These are phyloP conservation scores for Scenedesmus sp. DNA, from an alignment of 163 green algal species.

Conservation along the genomic window DNA sequence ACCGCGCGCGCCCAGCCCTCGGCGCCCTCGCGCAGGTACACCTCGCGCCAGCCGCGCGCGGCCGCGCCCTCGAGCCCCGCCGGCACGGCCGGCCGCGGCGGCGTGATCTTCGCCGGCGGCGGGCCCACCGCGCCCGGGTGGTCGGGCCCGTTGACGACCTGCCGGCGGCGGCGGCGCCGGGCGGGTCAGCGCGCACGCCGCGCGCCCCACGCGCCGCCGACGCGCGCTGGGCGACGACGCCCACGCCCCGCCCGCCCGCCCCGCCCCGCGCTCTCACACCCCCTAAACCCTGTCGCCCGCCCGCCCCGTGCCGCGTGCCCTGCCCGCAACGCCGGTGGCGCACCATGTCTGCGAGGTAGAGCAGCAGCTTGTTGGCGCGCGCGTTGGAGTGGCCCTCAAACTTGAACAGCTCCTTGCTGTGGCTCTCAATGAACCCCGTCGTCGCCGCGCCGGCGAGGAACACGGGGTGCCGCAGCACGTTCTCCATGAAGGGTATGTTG, in stretches of 20 bases:
- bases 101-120: slow-evolving; percentile 63
- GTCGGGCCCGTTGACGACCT: slow-evolving; percentile 71
- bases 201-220: too few species aligned
- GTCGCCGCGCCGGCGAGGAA: slow-evolving; percentile 84
- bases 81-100: slow-evolving; percentile 56
- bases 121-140: slow-evolving; percentile 87
- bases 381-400: slow-evolving; percentile 63
- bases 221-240: too few species aligned
- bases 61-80: slow-evolving; percentile 36
- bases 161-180: too few species aligned
- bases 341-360: slow-evolving; percentile 82
- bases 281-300: too few species aligned
- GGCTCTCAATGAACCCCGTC: slow-evolving; percentile 94
- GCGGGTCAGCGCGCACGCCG: too few species aligned
- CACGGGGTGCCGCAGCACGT: slow-evolving; percentile 89
- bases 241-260: too few species aligned
- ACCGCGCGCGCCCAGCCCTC: slow-evolving; percentile 88
- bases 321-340: neutral
- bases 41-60: slow-evolving; percentile 78
- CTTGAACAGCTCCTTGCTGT: slow-evolving; percentile 83
- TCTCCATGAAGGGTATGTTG: slow-evolving; percentile 93
- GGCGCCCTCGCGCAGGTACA: slow-evolving; percentile 78
- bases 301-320: too few species aligned
- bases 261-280: too few species aligned
- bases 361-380: slow-evolving; percentile 73